Conservation (phyloP, 2,329 filamentous ascomycete species). For the Ceratocystis huliohia region DNA sequence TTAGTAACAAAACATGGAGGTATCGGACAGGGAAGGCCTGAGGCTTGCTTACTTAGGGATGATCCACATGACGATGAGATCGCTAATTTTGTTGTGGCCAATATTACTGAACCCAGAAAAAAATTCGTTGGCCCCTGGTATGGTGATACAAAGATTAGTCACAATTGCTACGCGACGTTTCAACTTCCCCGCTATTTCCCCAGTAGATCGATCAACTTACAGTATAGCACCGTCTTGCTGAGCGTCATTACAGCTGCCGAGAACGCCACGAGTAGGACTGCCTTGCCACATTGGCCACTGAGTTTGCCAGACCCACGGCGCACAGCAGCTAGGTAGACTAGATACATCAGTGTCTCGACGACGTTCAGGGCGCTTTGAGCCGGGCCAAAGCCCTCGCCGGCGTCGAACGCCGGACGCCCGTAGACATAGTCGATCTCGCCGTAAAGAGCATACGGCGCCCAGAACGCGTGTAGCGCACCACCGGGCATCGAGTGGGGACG, state of each 20-base stretch:
- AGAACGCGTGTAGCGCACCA: constrained; percentile 61
- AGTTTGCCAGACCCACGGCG: constrained; percentile 27
- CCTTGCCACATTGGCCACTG: constrained; percentile 33
- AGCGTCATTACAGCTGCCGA: constrained; percentile 46
- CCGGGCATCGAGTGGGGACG: constrained; percentile 74
- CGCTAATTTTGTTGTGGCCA: constrained; percentile 38
- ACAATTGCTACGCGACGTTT: background rate
- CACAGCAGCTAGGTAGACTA: constrained; percentile 37
- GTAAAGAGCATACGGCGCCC: constrained; percentile 68
- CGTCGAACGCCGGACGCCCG: constrained; percentile 58
- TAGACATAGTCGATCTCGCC: constrained; percentile 70
- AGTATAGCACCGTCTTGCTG: constrained; percentile 50
- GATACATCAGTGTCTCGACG: constrained; percentile 54
- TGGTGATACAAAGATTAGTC: background rate
- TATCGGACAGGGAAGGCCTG: background rate
- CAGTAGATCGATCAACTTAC: constrained; percentile 29
- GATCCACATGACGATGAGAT: constrained; percentile 42
- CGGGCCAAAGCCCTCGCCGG: constrained; percentile 59
- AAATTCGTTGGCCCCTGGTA: constrained; percentile 43
- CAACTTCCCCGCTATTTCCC: background rate
- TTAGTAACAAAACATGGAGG: background rate
- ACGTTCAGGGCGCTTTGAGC: constrained; percentile 61
- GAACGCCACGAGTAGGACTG: constrained; percentile 38
- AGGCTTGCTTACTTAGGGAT: constrained; percentile 39
- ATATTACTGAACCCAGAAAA: constrained; percentile 45